Base-by-base conservation (phyloP, 108 stramenopile genomes). In the Aurantiochytrium sp. region DNA sequence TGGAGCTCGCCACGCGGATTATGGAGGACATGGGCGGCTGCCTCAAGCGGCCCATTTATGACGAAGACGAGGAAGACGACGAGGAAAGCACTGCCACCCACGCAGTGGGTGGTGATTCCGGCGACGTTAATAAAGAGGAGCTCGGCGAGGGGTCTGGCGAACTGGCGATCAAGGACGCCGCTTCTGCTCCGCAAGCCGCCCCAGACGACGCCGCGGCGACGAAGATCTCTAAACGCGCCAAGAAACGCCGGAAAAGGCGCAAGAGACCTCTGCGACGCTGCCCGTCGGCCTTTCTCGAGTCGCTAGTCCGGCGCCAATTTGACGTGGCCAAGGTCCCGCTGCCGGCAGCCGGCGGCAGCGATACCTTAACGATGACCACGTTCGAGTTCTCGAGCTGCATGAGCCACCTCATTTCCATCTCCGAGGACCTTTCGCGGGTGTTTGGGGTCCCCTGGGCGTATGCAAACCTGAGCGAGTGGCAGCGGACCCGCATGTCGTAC, bases 21-120 rank as follows among this genome's bases (percentile, higher is more conserved):
- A 37, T 89, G 4, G 86, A 68, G 4, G 89, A 55, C 19, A 37
- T 89, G 30, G 73, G 73, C 24, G 89, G 89, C 37, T 89, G 30
- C 45, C 6, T 50, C 27, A 32, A 54, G 19, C 42, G 68, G 37
- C 85, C 85, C 4, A 55, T 85, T 34, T 65, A 65, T 65, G 59
- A 65, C 8, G 50, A 52, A 3, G 17, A 17, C 50, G 50, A 52
- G n/a, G 68, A 48, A 24, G 68, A 68, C 52, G 52, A 17, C 22
- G 68, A 68, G 1, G 50, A 52, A n/a, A n/a, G n/a, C n/a, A n/a
- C n/a, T n/a, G n/a, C n/a, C n/a, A n/a, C n/a, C n/a, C n/a, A n/a
- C n/a, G n/a, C n/a, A n/a, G n/a, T n/a, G n/a, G n/a, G n/a, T n/a
- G n/a, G n/a, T n/a, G n/a, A n/a, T n/a, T n/a, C n/a, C 3, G 50